Conservation (phyloP, 2,329 filamentous ascomycete species). For the Trichoderma arundinaceum region DNA sequence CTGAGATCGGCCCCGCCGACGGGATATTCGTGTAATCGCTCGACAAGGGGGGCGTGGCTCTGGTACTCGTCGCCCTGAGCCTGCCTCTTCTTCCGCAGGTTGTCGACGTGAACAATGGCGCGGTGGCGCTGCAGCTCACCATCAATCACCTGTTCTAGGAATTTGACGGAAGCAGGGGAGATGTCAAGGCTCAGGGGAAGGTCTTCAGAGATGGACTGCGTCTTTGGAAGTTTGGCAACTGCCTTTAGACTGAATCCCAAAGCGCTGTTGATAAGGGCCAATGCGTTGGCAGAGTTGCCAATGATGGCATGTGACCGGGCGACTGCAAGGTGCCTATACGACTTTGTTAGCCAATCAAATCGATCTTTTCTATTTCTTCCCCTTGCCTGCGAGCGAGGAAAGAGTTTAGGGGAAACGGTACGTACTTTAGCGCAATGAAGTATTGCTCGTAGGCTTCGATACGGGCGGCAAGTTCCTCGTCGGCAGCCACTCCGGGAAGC, state of each 20-base stretch:
- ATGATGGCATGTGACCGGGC: slow-evolving; percentile 82
- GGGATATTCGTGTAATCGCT: slow-evolving; percentile 78
- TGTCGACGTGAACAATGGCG: slow-evolving; percentile 82
- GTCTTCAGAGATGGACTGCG: slow-evolving; percentile 39
- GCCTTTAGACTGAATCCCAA: slow-evolving; percentile 65
- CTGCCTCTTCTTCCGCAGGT: slow-evolving; percentile 58
- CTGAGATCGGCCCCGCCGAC: slow-evolving; percentile 71
- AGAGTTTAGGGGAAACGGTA: slow-evolving; percentile 26
- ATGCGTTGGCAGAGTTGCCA: slow-evolving; percentile 73
- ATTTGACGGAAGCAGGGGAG: slow-evolving; percentile 60
- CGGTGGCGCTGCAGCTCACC: slow-evolving; percentile 80
- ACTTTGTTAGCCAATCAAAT: not conserved
- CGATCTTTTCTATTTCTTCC: not conserved
- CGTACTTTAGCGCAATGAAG: slow-evolving; percentile 86
- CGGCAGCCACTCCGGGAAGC: slow-evolving; percentile 85
- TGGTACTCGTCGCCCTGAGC: slow-evolving; percentile 46
- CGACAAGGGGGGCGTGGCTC: slow-evolving; percentile 64
- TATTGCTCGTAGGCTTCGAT: slow-evolving; percentile 80
- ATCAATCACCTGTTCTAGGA: slow-evolving; percentile 66
- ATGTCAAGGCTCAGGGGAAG: slow-evolving; percentile 71
- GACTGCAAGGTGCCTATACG: slow-evolving; percentile 74
- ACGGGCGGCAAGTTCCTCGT: slow-evolving; percentile 75
- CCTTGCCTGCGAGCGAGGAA: not conserved
- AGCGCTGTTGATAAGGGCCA: slow-evolving; percentile 82
- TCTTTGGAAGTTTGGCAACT: slow-evolving; percentile 52